Percentiles rank a stretch among this genome's conserved stretches.
These are phyloP conservation scores for Sporobolus alterniflorus DNA, from an alignment of 202 grass and related monocot genomes.

Conservation along the genomic window DNA sequence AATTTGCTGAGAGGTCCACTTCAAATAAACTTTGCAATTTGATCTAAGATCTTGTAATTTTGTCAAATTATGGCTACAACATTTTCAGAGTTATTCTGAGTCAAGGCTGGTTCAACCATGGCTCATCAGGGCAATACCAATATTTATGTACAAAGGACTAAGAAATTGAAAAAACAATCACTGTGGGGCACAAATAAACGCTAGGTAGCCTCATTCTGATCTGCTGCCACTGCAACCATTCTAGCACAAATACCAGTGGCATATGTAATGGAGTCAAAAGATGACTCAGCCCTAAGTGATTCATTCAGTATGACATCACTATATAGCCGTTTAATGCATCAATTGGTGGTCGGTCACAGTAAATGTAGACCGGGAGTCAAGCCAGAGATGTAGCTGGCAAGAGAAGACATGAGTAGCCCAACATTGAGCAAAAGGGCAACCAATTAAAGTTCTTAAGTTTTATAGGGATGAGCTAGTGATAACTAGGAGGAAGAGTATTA, in stretches of 20 bases:
- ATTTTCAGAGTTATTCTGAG: no score
- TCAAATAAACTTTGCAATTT: neutral
- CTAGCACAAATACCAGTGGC: neutral
- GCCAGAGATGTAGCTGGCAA: no score
- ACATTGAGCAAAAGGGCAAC: neutral
- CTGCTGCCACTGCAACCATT: neutral
- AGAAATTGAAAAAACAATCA: neutral
- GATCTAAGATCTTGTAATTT: neutral
- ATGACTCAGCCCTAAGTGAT: neutral
- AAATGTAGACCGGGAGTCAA: neutral
- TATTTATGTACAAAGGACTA: neutral
- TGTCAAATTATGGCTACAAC: neutral
- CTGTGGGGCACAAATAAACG: neutral
- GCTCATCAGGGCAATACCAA: neutral
- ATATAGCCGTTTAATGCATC: neutral
- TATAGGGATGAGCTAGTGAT: neutral
- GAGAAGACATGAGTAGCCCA: neutral
- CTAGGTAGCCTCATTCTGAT: neutral
- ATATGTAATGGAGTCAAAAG: neutral
- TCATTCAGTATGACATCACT: neutral
- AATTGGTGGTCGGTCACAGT: neutral
- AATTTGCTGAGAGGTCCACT: neutral
- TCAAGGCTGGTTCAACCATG: slow-evolving; percentile 2
- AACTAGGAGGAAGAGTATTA: neutral
- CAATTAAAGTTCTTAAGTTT: neutral